These are phyloP conservation scores for Talaromyces pinophilus DNA, from an alignment of 2,329 filamentous ascomycete species.

Conservation along the genomic window DNA sequence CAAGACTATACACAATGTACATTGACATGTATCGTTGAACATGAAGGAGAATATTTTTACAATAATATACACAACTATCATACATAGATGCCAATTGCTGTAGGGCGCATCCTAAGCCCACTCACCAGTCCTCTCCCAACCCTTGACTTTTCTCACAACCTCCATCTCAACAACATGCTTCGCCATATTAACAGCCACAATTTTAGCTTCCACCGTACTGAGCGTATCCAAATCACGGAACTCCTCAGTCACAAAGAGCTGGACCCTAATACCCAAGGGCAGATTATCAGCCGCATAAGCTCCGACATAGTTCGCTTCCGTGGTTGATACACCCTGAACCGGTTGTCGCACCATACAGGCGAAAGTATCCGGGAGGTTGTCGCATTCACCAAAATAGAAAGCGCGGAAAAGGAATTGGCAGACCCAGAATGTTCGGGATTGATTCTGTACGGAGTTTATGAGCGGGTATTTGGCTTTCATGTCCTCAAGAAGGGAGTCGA, in stretches of 20 bases:
- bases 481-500: constrained; percentile 53
- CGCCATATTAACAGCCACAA: constrained; percentile 38
- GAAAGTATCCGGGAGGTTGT: constrained; percentile 51
- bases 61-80: constrained; percentile 12
- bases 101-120: constrained; percentile 15
- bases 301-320: constrained; percentile 27
- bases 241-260: constrained; percentile 30
- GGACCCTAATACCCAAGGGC: constrained; percentile 36
- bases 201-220: constrained; percentile 38
- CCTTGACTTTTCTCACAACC: constrained; percentile 34
- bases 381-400: constrained; percentile 56
- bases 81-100: not conserved
- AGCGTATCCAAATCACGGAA: constrained; percentile 35
- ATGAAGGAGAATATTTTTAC: not conserved
- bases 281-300: constrained; percentile 35
- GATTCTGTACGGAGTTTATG: constrained; percentile 41
- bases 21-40: not conserved
- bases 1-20: no score
- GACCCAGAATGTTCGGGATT: constrained; percentile 52
- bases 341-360: constrained; percentile 37
- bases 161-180: constrained; percentile 37
- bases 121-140: constrained; percentile 32
- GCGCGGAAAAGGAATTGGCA: constrained; percentile 59
- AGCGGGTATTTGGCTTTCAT: constrained; percentile 45
- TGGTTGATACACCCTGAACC: constrained; percentile 27